These are phyloP conservation scores for Eimeria acervulina DNA, from an alignment of 169 alveolate genomes.

Conservation along the genomic window DNA sequence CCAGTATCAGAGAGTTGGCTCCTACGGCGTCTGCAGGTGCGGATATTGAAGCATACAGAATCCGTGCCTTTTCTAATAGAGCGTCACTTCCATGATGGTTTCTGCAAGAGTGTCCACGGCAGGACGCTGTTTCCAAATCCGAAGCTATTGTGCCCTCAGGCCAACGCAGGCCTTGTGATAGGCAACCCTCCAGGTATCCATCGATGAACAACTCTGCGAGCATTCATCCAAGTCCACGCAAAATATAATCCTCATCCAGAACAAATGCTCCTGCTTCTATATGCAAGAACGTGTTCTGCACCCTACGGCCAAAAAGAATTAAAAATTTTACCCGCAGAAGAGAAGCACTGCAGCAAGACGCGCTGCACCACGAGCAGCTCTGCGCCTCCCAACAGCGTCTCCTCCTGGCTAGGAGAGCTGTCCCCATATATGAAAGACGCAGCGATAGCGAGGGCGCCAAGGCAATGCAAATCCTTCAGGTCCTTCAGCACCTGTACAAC, in stretches of 20 bases:
- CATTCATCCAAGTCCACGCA: neutral
- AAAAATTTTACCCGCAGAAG: slow-evolving; percentile 60
- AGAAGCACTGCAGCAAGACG: slow-evolving; percentile 39
- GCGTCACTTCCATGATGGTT: neutral
- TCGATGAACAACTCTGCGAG: slow-evolving; percentile 34
- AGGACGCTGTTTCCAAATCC: neutral
- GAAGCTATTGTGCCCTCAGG: neutral
- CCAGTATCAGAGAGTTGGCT: slow-evolving; percentile 32
- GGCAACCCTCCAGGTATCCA: slow-evolving; percentile 20
- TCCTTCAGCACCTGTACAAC: neutral
- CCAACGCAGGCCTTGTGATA: neutral
- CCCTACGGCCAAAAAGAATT: neutral
- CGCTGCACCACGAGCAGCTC: slow-evolving; percentile 80
- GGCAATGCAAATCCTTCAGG: slow-evolving; percentile 43
- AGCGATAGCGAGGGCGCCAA: slow-evolving; percentile 17
- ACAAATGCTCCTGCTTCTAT: neutral
- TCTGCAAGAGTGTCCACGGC: neutral
- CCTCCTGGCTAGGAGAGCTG: neutral
- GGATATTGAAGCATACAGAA: neutral
- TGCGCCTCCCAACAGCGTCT: slow-evolving; percentile 5
- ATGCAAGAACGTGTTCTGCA: neutral
- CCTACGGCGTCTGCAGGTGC: slow-evolving; percentile 22
- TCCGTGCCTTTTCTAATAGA: neutral
- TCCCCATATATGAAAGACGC: neutral
- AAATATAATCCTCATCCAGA: neutral